phyloP scores from a whole-genome alignment of 1,284 basidiomycete species.

The Ustilago vetiveriae region DNA sequence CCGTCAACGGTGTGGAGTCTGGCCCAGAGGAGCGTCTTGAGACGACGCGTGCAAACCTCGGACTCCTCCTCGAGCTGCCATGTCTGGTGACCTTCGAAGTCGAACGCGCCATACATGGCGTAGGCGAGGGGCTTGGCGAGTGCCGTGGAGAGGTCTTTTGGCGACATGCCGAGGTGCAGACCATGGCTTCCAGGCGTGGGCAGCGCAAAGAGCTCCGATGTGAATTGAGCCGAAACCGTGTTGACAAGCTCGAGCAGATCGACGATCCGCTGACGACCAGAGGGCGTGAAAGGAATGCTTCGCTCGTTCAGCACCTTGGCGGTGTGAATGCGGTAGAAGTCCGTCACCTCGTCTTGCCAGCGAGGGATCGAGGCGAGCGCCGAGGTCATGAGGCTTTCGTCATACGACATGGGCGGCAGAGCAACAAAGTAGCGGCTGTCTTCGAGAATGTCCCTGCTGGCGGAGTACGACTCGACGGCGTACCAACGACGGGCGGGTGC shows the following conservation, averaged over 20 bases:
- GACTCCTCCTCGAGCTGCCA: slow-evolving; percentile 44
- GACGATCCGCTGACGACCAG: slow-evolving; percentile 28
- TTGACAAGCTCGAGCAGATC: slow-evolving; percentile 44
- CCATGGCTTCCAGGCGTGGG: slow-evolving; percentile 32
- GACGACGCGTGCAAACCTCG: slow-evolving; percentile 24
- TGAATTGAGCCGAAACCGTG: slow-evolving; percentile 42
- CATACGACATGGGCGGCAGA: slow-evolving; percentile 32
- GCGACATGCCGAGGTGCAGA: slow-evolving; percentile 33
- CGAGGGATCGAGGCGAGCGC: slow-evolving; percentile 39
- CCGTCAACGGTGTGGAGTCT: slow-evolving; percentile 39
- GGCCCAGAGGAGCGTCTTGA: slow-evolving; percentile 43
- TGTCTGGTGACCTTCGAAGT: slow-evolving; percentile 43
- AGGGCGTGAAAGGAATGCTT: slow-evolving; percentile 17
- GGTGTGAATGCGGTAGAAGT: slow-evolving; percentile 33
- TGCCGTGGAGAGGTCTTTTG: slow-evolving; percentile 19
- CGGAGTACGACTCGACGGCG: slow-evolving; percentile 38
- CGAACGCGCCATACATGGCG: slow-evolving; percentile 49
- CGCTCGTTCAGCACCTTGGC: slow-evolving; percentile 12
- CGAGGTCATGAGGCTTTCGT: slow-evolving; percentile 33
- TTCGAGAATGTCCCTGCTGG: slow-evolving; percentile 36
- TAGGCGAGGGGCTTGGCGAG: slow-evolving; percentile 46
- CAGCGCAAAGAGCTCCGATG: slow-evolving; percentile 40
- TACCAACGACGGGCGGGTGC: slow-evolving; percentile 28
- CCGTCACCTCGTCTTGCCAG: slow-evolving; percentile 30
- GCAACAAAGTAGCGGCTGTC: slow-evolving; percentile 36